Percentiles rank a stretch among this genome's conserved stretches.
These are phyloP conservation scores for Trichoderma polysporum DNA, from an alignment of 2,329 filamentous ascomycete genomes.

Conservation along the genomic window DNA sequence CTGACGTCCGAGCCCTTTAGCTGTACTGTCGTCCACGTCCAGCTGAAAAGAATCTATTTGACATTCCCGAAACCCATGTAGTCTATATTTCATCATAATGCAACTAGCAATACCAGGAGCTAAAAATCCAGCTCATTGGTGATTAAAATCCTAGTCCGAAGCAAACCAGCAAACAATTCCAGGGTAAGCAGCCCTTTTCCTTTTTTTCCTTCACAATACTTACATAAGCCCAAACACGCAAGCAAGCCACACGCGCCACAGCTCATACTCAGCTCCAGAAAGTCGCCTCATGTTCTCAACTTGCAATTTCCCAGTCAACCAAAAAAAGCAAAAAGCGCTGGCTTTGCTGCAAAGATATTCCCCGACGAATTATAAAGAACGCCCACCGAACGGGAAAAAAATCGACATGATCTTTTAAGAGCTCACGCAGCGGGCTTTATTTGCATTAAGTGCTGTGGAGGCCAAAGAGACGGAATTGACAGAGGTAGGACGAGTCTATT, in stretches of 20 bases:
- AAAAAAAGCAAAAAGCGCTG: background rate
- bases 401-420: background rate
- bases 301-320: slow-evolving; percentile 2
- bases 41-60: background rate
- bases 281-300: slow-evolving; percentile 9
- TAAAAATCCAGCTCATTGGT: background rate
- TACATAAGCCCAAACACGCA: slow-evolving; percentile 14
- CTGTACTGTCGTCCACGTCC: background rate
- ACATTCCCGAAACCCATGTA: background rate
- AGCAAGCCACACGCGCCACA: slow-evolving; percentile 18
- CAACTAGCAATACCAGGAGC: background rate
- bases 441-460: background rate
- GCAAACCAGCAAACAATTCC: background rate
- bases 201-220: background rate
- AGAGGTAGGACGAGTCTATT: background rate
- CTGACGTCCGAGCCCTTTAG: background rate
- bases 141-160: background rate
- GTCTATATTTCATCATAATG: background rate
- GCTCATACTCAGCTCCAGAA: slow-evolving; percentile 7
- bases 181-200: background rate
- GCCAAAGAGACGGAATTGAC: background rate
- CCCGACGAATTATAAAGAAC: background rate
- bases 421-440: background rate
- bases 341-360: too few relatives aligned
- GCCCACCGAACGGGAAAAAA: background rate